Conservation (phyloP, 331 rosid species). For the Telfairia occidentalis region DNA sequence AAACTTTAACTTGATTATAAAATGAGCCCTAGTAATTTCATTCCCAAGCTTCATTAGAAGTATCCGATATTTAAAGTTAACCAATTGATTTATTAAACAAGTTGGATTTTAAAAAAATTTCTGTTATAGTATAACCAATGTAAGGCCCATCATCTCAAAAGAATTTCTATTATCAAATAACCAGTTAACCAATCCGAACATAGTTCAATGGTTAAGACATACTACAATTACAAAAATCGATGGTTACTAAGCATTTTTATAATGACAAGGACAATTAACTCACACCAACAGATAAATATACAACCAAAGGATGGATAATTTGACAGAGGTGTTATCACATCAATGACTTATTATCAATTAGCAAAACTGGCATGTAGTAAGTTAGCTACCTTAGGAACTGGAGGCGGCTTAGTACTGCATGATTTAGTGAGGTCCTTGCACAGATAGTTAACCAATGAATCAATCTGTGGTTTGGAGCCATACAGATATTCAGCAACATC, state of each 20-base stretch:
- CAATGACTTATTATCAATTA: not conserved
- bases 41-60: not conserved
- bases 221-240: no score
- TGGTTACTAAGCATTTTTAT: no score
- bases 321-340: not conserved
- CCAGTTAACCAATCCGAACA: no score
- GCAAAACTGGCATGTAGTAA: not conserved
- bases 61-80: not conserved
- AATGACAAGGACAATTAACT: not conserved
- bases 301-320: not conserved
- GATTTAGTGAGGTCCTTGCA: constrained; percentile 71
- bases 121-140: not conserved
- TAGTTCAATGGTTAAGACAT: no score
- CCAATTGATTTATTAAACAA: not conserved
- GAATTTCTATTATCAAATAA: no score
- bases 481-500: constrained; percentile 87
- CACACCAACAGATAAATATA: not conserved
- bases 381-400: constrained; percentile 67
- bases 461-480: constrained; percentile 47
- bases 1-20: not conserved
- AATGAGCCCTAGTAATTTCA: not conserved
- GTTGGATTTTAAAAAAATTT: not conserved
- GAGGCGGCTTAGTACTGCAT: constrained; percentile 71
- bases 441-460: constrained; percentile 47
- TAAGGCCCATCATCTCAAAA: not conserved